Evolutionary conservation across 2,329 filamentous ascomycete species (phyloP), one percentile per base, ranked within the genome.

Genomic region (Talaromyces sp.): DNA sequence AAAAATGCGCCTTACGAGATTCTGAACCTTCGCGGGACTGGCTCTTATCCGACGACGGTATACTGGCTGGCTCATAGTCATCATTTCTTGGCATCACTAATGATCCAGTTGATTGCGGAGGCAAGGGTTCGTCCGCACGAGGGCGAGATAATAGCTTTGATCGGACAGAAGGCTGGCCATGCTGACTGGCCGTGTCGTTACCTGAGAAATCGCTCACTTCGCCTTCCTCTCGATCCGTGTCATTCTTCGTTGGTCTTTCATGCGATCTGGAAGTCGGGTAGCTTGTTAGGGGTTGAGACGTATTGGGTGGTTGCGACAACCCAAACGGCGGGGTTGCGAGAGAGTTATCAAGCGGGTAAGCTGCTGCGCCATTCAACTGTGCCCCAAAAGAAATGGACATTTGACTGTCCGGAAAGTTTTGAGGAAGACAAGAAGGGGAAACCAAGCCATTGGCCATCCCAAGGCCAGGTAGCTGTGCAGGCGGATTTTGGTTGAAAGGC

Each of bases 191-290:
- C 11, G 19, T 21, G 13, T 19, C 50, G n/a, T 86, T 82, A 55
- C 82, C 80, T 66, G 88, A 86, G 19, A 81, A 84, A 67, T 93
- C 90, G 64, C 86, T 89, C 31, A 95, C 72, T 71, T 96, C 91
- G 17, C 89, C 90, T 68, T 96, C 90, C 68, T 95, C 90, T 59
- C 77, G 77, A 60, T 83, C 81, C 58, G 73, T 72, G 52, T 79
- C 71, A 55, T 72, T 65, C 31, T 71, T 68, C 17, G 43, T 31
- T n/a, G 50, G 35, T 50, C 62, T 55, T 13, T 58, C 57, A n/a
- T 57, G 52, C 41, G 59, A 52, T 38, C 64, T 65, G n/a, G 52
- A 19, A 11, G 55, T 35, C 8, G 54, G 50, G 52, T 62, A 32
- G 52, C 60, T 64, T 31, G 56, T 51, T 13, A 54, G 69, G 52